Evolutionary conservation across 2,329 filamentous ascomycete species (phyloP).

Genomic region (Teratosphaeria zuluensis): DNA sequence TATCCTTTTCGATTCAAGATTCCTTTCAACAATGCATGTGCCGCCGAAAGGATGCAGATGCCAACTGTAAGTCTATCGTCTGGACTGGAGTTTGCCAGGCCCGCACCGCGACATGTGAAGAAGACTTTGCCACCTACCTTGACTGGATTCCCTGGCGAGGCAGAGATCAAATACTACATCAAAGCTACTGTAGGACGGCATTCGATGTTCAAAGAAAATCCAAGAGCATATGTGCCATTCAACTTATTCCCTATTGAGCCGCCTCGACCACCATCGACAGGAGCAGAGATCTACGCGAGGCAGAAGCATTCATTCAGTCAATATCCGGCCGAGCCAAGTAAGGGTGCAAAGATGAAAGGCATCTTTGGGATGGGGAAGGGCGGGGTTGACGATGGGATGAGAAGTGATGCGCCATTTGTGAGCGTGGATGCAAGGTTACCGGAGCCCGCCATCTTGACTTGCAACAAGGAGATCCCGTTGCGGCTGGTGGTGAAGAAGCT

Average conservation of each 20-base stretch:
- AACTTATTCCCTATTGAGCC: conserved; percentile 91
- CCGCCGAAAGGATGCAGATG: conserved; percentile 31
- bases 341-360: conserved; percentile 43
- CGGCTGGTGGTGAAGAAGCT: conserved; percentile 71
- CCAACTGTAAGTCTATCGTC: conserved; percentile 35
- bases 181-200: conserved; percentile 93
- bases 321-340: conserved; percentile 19
- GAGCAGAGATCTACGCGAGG: conserved; percentile 76
- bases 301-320: conserved; percentile 53
- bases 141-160: conserved; percentile 74
- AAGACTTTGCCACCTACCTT: conserved; percentile 81
- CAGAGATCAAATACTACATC: conserved; percentile 86
- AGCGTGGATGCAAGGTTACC: conserved; percentile 78
- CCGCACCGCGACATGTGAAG: conserved; percentile 58
- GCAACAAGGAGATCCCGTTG: conserved; percentile 75
- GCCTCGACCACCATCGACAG: conserved; percentile 56
- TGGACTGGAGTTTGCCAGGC: conserved; percentile 36
- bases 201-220: conserved; percentile 82
- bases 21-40: conserved; percentile 64
- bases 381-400: background rate
- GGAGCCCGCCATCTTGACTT: conserved; percentile 78
- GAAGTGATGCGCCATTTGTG: conserved; percentile 44
- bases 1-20: conserved; percentile 70
- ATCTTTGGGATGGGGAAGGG: conserved; percentile 44
- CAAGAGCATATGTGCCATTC: conserved; percentile 55